Conservation (phyloP, 768 basidiomycete species). For the Amanita subjunquillea region DNA sequence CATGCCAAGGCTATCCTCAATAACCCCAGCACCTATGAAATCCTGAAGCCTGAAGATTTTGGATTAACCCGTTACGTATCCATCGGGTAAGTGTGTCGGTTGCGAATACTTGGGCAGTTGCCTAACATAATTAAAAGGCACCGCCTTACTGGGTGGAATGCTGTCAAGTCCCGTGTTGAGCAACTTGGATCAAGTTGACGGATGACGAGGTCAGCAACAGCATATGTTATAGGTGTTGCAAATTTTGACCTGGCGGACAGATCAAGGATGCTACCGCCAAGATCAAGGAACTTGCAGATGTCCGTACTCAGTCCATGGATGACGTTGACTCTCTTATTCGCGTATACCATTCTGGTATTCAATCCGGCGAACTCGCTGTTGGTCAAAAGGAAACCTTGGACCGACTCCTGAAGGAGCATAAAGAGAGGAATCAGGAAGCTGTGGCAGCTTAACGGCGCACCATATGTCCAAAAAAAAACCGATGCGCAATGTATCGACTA, state of each 20-base stretch:
- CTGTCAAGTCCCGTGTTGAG: constrained; percentile 98
- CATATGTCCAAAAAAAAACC: background rate
- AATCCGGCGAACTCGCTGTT: constrained; percentile 83
- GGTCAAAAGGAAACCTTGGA: constrained; percentile 93
- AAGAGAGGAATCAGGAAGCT: constrained; percentile 22
- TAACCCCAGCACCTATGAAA: constrained; percentile 99
- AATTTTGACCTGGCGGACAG: constrained; percentile 21
- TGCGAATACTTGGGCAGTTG: background rate
- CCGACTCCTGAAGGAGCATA: constrained; percentile 73
- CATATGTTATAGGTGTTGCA: background rate
- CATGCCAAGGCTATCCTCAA: constrained; percentile 99
- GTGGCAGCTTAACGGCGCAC: background rate
- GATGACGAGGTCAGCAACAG: constrained; percentile 69
- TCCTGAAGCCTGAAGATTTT: constrained; percentile 98
- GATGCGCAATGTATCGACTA: background rate
- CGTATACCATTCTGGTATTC: constrained; percentile 91
- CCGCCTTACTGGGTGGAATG: constrained; percentile 97
- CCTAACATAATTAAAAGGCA: constrained; percentile 38
- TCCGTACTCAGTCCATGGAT: constrained; percentile 97
- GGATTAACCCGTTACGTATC: constrained; percentile 96
- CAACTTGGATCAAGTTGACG: constrained; percentile 85
- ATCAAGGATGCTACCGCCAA: constrained; percentile 98
- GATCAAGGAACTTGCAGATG: constrained; percentile 99
- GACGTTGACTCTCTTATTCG: constrained; percentile 96
- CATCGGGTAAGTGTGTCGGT: constrained; percentile 54